A percentile compares a stretch with the other conserved stretches of the same genome.
phyloP scores from a whole-genome alignment of 2,329 filamentous ascomycete species.

The Akanthomyces uredinophilus region DNA sequence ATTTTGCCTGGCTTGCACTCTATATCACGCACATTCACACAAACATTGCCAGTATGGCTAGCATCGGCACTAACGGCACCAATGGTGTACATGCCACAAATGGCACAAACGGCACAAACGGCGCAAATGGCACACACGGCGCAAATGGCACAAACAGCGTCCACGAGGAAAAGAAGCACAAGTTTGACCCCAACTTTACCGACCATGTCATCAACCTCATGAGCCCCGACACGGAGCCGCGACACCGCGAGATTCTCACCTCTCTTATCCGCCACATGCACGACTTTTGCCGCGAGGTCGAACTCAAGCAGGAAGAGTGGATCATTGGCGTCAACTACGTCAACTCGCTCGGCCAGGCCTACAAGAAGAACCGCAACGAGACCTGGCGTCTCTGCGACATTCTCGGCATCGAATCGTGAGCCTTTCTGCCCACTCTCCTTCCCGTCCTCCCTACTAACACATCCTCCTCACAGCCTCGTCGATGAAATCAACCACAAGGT shows the following conservation, averaged over 20 bases:
- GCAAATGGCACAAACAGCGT: constrained; percentile 25
- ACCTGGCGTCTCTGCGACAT: constrained; percentile 68
- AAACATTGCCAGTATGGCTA: not conserved
- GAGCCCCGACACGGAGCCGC: constrained; percentile 61
- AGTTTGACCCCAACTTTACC: constrained; percentile 75
- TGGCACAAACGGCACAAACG: constrained; percentile 17
- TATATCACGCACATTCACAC: not conserved
- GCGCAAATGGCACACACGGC: constrained; percentile 9
- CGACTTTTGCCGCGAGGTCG: constrained; percentile 72
- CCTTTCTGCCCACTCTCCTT: not conserved
- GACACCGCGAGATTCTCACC: constrained; percentile 58
- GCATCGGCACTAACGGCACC: not conserved
- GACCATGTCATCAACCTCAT: constrained; percentile 67
- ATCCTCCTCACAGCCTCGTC: constrained; percentile 42
- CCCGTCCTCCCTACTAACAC: not conserved
- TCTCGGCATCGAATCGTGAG: constrained; percentile 66
- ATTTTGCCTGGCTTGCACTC: too few relatives aligned
- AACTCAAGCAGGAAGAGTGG: constrained; percentile 74
- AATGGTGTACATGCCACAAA: constrained; percentile 18
- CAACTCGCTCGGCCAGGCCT: constrained; percentile 68
- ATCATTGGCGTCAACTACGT: constrained; percentile 68
- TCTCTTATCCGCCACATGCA: constrained; percentile 67
- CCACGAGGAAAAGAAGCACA: constrained; percentile 20
- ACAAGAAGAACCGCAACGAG: constrained; percentile 65
- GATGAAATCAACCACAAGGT: constrained; percentile 61